These are phyloP conservation scores for Thielaviopsis cerberus DNA, from an alignment of 2,329 filamentous ascomycete genomes.

Conservation along the genomic window DNA sequence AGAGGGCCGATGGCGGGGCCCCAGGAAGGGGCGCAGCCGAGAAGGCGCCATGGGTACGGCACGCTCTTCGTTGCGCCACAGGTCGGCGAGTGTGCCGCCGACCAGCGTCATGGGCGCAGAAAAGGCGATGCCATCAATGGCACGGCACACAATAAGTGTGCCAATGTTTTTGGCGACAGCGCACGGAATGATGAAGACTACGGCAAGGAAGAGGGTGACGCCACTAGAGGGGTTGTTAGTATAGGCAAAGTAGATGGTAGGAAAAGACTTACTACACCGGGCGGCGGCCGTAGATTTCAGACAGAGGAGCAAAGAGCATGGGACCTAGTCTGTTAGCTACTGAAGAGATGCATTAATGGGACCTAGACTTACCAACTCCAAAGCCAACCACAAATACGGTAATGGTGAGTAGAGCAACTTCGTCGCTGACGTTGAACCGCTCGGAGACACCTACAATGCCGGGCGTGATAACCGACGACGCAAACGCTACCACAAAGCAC, in stretches of 20 bases:
- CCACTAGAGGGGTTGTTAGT: slow-evolving; percentile 19
- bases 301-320: slow-evolving; percentile 62
- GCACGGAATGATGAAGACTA: slow-evolving; percentile 65
- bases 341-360: slow-evolving; percentile 7
- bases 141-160: slow-evolving; percentile 57
- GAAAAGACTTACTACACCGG: slow-evolving; percentile 40
- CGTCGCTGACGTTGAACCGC: slow-evolving; percentile 49
- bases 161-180: slow-evolving; percentile 58
- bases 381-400: slow-evolving; percentile 69
- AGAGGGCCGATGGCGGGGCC: slow-evolving; percentile 64
- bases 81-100: slow-evolving; percentile 62
- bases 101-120: slow-evolving; percentile 75
- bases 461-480: slow-evolving; percentile 59
- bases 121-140: slow-evolving; percentile 68
- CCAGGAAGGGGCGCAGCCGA: slow-evolving; percentile 64
- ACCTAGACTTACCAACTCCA: slow-evolving; percentile 39
- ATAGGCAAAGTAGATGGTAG: neutral
- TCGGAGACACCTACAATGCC: slow-evolving; percentile 46
- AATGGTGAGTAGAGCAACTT: slow-evolving; percentile 54
- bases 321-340: slow-evolving; percentile 29
- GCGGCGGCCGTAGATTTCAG: slow-evolving; percentile 54
- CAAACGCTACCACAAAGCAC: slow-evolving; percentile 56
- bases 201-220: slow-evolving; percentile 47
- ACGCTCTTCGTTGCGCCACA: slow-evolving; percentile 71
- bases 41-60: slow-evolving; percentile 80